A percentile compares a stretch with the other conserved stretches of the same genome.
Conservation (phyloP, 306 rosid species). For the Canavalia ensiformis region DNA sequence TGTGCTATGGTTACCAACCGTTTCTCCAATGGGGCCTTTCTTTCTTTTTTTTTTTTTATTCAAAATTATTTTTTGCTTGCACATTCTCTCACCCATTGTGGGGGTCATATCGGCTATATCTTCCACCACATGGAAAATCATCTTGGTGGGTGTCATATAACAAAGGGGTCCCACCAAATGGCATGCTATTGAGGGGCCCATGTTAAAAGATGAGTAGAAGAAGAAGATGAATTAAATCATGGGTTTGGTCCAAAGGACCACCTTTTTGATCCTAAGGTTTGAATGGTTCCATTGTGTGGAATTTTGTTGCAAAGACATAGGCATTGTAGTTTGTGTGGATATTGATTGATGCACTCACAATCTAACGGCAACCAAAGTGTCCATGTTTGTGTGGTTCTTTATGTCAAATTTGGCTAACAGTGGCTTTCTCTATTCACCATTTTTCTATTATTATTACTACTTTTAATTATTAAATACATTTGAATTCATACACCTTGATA, state of each 20-base stretch:
- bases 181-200: conserved; percentile 72
- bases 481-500: conserved; percentile 4
- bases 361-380: conserved; percentile 31
- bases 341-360: conserved; percentile 52
- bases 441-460: not conserved
- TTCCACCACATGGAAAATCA: conserved; percentile 51
- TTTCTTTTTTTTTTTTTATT: not conserved
- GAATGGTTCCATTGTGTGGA: conserved; percentile 53
- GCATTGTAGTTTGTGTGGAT: conserved; percentile 60
- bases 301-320: conserved; percentile 48
- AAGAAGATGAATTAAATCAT: conserved; percentile 52
- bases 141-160: conserved; percentile 47
- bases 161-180: conserved; percentile 62
- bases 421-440: conserved; percentile 16
- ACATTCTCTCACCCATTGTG: conserved; percentile 52
- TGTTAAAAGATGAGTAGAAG: conserved; percentile 44
- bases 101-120: conserved; percentile 52
- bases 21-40: conserved; percentile 52
- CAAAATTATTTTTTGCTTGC: conserved; percentile 41
- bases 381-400: not conserved
- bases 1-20: conserved; percentile 63
- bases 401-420: not conserved
- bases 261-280: conserved; percentile 52
- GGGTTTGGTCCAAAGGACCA: conserved; percentile 66
- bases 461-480: not conserved